phyloP scores from a whole-genome alignment of 345 rosid species.

The Gossypium thurberi region DNA sequence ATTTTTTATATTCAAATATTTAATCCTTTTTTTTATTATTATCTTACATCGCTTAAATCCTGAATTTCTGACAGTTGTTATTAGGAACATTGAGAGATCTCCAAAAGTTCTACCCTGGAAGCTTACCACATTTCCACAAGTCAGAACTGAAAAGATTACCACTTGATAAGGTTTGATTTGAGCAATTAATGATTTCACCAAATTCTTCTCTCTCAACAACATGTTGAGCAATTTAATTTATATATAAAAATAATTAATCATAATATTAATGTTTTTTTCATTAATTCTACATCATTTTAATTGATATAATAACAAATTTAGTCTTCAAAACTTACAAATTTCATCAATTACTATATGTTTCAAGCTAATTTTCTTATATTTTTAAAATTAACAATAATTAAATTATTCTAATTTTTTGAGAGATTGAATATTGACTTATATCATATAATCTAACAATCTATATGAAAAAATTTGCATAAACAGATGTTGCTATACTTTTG shows the following conservation, averaged over 20 bases:
- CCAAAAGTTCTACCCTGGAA: slow-evolving; percentile 41
- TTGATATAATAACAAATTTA: too few species aligned
- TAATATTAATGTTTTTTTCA: too few species aligned
- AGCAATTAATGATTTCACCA: too few species aligned
- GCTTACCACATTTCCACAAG: slow-evolving; percentile 21
- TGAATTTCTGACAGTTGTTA: slow-evolving; percentile 34
- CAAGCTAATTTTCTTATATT: too few species aligned
- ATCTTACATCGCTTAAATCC: slow-evolving; percentile 3
- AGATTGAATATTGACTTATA: too few species aligned
- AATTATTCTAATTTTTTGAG: too few species aligned
- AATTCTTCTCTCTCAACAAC: too few species aligned
- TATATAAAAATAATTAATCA: too few species aligned
- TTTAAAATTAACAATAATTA: too few species aligned
- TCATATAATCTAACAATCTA: not conserved
- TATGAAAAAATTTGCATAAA: not conserved
- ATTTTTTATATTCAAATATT: not conserved
- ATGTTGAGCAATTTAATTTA: too few species aligned
- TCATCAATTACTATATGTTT: too few species aligned
- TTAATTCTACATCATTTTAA: not conserved
- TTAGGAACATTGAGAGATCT: slow-evolving; percentile 49
- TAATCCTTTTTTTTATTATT: not conserved
- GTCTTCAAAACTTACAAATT: too few species aligned
- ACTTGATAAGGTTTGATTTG: not conserved
- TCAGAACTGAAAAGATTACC: slow-evolving; percentile 26
- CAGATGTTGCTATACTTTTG: slow-evolving; percentile 42